These are phyloP conservation scores for Immersiporthe knoxdaviesiana DNA, from an alignment of 2,329 filamentous ascomycete genomes.

Conservation along the genomic window DNA sequence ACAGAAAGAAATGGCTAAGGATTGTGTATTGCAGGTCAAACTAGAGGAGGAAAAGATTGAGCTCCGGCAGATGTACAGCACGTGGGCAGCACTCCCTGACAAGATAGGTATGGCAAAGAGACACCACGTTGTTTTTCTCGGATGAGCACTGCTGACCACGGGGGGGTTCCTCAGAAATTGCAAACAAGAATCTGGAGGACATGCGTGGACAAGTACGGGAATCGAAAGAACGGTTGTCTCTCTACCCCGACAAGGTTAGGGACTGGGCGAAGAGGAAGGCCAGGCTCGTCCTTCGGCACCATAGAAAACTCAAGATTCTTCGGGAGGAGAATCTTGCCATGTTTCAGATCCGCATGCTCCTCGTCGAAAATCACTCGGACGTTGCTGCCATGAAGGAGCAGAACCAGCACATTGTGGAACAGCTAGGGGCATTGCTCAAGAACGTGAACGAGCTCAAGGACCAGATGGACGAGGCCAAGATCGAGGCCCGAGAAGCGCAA, in stretches of 20 bases:
- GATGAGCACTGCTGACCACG: slow-evolving; percentile 22
- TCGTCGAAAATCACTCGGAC: slow-evolving; percentile 85
- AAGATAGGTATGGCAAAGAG: slow-evolving; percentile 62
- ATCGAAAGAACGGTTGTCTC: slow-evolving; percentile 49
- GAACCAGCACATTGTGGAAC: slow-evolving; percentile 61
- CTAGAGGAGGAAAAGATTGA: slow-evolving; percentile 66
- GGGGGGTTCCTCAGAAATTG: slow-evolving; percentile 37
- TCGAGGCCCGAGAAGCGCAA: slow-evolving; percentile 43
- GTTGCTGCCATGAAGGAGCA: slow-evolving; percentile 67
- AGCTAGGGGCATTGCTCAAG: slow-evolving; percentile 51
- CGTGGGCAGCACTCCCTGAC: slow-evolving; percentile 69
- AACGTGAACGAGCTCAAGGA: slow-evolving; percentile 45
- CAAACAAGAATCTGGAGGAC: slow-evolving; percentile 41
- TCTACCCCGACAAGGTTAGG: slow-evolving; percentile 58
- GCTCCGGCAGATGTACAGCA: slow-evolving; percentile 67
- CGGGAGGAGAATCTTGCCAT: slow-evolving; percentile 64
- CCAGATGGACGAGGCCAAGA: slow-evolving; percentile 40
- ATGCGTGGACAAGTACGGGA: slow-evolving; percentile 44
- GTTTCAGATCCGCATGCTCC: slow-evolving; percentile 69
- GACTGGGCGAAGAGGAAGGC: slow-evolving; percentile 60
- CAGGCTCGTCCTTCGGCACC: slow-evolving; percentile 53
- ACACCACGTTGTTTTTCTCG: not conserved
- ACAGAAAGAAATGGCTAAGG: not conserved
- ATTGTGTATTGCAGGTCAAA: slow-evolving; percentile 42
- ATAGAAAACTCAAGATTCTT: slow-evolving; percentile 65